phyloP scores from a whole-genome alignment of 73 alveolate species.

The Paramecium bursaria region DNA sequence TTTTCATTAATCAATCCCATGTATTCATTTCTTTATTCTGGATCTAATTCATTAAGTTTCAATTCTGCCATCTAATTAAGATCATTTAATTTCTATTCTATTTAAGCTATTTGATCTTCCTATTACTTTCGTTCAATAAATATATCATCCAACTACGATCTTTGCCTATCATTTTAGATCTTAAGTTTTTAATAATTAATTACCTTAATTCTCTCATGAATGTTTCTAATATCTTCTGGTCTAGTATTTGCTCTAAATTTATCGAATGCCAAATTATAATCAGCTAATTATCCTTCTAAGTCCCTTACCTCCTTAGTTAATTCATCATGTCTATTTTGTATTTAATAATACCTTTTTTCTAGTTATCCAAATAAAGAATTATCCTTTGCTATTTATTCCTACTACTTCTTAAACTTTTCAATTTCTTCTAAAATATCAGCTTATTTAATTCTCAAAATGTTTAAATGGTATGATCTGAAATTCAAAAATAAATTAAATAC shows the following conservation, averaged over 20 bases:
- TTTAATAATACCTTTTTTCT: constrained; percentile 76
- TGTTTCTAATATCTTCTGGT: constrained; percentile 95
- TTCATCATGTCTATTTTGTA: constrained; percentile 80
- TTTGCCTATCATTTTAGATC: constrained; percentile 90
- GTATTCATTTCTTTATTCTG: constrained; percentile 93
- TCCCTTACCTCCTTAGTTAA: constrained; percentile 96
- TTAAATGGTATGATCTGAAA: constrained; percentile 74
- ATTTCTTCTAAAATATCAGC: constrained; percentile 87
- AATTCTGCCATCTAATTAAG: constrained; percentile 87
- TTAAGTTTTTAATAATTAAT: constrained; percentile 72
- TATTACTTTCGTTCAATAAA: constrained; percentile 91
- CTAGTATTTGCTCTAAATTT: constrained; percentile 93
- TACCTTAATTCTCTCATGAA: constrained; percentile 73
- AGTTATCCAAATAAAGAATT: constrained; percentile 85
- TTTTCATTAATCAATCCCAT: constrained; percentile 90
- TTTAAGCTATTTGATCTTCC: constrained; percentile 83
- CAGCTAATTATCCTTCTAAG: constrained; percentile 99
- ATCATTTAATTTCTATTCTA: constrained; percentile 87
- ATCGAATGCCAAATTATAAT: constrained; percentile 96
- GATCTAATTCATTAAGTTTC: constrained; percentile 91
- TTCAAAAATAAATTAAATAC: constrained; percentile 15
- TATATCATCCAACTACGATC: constrained; percentile 89
- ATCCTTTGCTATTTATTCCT: constrained; percentile 89
- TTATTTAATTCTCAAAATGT: constrained; percentile 82
- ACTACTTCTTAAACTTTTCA: constrained; percentile 87